Percentiles rank a stretch among this genome's conserved stretches.
These are phyloP conservation scores for Seiridium unicorne DNA, from an alignment of 2,329 filamentous ascomycete species.

Conservation along the genomic window DNA sequence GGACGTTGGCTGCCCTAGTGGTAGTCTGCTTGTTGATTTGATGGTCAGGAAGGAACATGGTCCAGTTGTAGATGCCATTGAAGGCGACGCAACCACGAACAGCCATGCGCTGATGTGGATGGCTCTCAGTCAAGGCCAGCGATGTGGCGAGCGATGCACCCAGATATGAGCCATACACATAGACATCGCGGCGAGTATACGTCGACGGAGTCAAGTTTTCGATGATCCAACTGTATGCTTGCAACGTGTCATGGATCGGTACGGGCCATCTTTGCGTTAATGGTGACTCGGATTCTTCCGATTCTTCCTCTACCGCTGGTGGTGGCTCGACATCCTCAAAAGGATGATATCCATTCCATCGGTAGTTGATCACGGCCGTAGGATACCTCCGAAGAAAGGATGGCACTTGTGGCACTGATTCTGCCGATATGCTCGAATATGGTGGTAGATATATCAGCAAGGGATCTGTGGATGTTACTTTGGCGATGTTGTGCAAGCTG, in stretches of 20 bases:
- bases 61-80: constrained; percentile 66
- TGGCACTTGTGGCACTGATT: constrained; percentile 29
- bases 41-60: constrained; percentile 55
- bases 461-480: constrained; percentile 36
- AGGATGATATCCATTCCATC: constrained; percentile 42
- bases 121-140: constrained; percentile 56
- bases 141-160: constrained; percentile 57
- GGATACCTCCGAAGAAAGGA: constrained; percentile 30
- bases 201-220: constrained; percentile 38
- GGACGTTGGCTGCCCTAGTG: constrained; percentile 11
- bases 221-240: constrained; percentile 53
- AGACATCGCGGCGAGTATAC: constrained; percentile 36
- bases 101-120: constrained; percentile 38
- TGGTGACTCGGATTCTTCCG: background rate
- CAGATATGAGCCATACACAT: constrained; percentile 56
- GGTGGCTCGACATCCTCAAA: constrained; percentile 12
- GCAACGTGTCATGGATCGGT: constrained; percentile 54
- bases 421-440: constrained; percentile 30
- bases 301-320: background rate
- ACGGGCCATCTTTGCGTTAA: constrained; percentile 47
- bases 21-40: constrained; percentile 34
- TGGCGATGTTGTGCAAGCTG: constrained; percentile 48
- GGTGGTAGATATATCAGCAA: constrained; percentile 57
- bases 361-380: constrained; percentile 58
- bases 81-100: constrained; percentile 54